Evolutionary conservation across 1,139 yeast species (phyloP).

Genomic region (Sugiyamaella novakii): DNA sequence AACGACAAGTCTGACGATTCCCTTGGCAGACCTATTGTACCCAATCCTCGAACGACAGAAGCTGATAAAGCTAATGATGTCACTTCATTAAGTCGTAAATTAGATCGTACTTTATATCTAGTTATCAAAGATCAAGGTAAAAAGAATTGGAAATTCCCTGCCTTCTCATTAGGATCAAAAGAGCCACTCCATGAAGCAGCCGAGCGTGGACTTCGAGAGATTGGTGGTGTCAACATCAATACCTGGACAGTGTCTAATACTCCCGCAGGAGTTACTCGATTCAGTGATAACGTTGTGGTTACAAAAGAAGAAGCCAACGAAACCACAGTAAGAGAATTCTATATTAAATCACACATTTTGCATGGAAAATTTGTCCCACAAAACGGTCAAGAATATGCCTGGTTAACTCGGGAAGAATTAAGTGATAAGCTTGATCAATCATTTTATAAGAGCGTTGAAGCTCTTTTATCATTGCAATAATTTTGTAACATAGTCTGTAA

Average conservation of each 20-base stretch:
- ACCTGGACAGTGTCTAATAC: slow-evolving; percentile 88
- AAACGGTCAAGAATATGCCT: slow-evolving; percentile 55
- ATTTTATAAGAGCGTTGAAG: slow-evolving; percentile 51
- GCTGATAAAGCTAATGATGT: slow-evolving; percentile 70
- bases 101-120: slow-evolving; percentile 79
- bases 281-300: slow-evolving; percentile 32
- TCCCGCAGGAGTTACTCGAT: slow-evolving; percentile 68
- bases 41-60: slow-evolving; percentile 71
- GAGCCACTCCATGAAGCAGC: slow-evolving; percentile 72
- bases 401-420: slow-evolving; percentile 87
- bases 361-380: slow-evolving; percentile 78
- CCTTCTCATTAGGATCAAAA: slow-evolving; percentile 51
- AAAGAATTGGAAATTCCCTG: slow-evolving; percentile 73
- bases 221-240: slow-evolving; percentile 78
- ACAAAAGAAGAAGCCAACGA: slow-evolving; percentile 18
- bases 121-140: slow-evolving; percentile 51
- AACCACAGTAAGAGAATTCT: slow-evolving; percentile 53
- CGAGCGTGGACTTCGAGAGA: slow-evolving; percentile 65
- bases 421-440: slow-evolving; percentile 53
- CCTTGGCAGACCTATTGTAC: slow-evolving; percentile 67
- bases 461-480: slow-evolving; percentile 32
- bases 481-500: slow-evolving; percentile 11
- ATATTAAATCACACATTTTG: slow-evolving; percentile 84
- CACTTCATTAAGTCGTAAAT: slow-evolving; percentile 72
- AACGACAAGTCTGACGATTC: slow-evolving; percentile 46